These are phyloP conservation scores for Trichocladium antarcticum DNA, from an alignment of 495 filamentous ascomycete species.

Conservation along the genomic window DNA sequence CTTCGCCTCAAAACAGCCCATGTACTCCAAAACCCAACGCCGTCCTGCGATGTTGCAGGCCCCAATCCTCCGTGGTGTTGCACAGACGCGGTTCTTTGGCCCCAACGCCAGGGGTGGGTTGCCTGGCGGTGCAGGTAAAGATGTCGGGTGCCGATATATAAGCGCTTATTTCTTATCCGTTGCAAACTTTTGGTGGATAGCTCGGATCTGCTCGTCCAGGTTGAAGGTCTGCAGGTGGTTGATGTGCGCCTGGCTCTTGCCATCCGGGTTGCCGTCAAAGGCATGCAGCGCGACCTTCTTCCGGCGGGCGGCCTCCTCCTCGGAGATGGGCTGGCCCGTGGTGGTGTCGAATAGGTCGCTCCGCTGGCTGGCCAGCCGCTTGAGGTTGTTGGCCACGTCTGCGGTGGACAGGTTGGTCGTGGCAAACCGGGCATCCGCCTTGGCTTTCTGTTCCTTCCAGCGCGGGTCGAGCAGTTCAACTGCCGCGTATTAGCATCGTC, in stretches of 20 bases:
- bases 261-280: conserved; percentile 53
- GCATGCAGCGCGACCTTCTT: conserved; percentile 59
- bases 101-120: background rate
- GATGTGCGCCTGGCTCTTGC: conserved; percentile 42
- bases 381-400: conserved; percentile 88
- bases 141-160: background rate
- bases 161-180: conserved; percentile 29
- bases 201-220: conserved; percentile 60
- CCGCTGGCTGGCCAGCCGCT: conserved; percentile 87
- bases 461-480: conserved; percentile 80
- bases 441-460: conserved; percentile 92
- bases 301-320: conserved; percentile 65
- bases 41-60: background rate
- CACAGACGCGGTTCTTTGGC: background rate
- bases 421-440: conserved; percentile 68
- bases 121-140: background rate
- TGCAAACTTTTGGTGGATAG: conserved; percentile 56
- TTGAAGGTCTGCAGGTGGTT: conserved; percentile 44
- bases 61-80: background rate
- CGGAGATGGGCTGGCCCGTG: conserved; percentile 52
- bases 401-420: conserved; percentile 79
- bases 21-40: background rate
- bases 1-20: background rate
- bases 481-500: conserved; percentile 8
- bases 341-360: conserved; percentile 80